Evolutionary conservation across 176 grass and related monocot species (phyloP), one percentile per base, ranked within the genome.

Genomic region (Zea mays): DNA sequence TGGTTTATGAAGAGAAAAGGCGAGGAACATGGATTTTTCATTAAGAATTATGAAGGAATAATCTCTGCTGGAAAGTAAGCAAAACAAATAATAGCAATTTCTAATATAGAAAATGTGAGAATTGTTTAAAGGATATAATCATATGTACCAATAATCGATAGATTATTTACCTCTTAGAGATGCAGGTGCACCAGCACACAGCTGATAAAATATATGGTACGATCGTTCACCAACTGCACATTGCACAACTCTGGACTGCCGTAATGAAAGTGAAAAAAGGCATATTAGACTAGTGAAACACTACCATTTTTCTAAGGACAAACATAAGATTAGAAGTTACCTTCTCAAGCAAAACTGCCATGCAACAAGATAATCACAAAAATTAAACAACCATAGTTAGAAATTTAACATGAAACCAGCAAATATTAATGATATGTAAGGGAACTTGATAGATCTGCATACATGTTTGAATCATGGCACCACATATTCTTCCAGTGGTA

Each of bases 151-250:
- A 65, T 19, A 75, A 80, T 67, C 35, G 40, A 66, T 27, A 67
- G 20, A 77, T 70, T 77, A 45, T 84, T 16, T 88, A 99, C 96
- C 92, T 88, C 75, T 91, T 70, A 99, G 84, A 80, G 84, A 69
- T 1, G 14, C 44, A 44, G 90, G 78, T 67, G 92, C 92, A 79
- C 96, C 96, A 49, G 90, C 88, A 89, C 96, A 99, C 71, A 99
- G 86, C 71, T 99, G 92, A 85, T 99, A 99, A 87, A 99, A 99
- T 52, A 95, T 99, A 85, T 99, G 96, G 81, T 99, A 99, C 19
- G 92, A 95, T 46, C 96, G 82, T 61, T 99, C 96, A 61, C 90
- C 88, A 5, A 92, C 81, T 44, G 87, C 83, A 89, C 75, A 93
- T 75, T 99, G 96, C 83, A 95, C 96, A 80, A 99, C 96, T 82